phyloP scores from a whole-genome alignment of 768 basidiomycete genomes.

The Boletus rufocinnamomeus region DNA sequence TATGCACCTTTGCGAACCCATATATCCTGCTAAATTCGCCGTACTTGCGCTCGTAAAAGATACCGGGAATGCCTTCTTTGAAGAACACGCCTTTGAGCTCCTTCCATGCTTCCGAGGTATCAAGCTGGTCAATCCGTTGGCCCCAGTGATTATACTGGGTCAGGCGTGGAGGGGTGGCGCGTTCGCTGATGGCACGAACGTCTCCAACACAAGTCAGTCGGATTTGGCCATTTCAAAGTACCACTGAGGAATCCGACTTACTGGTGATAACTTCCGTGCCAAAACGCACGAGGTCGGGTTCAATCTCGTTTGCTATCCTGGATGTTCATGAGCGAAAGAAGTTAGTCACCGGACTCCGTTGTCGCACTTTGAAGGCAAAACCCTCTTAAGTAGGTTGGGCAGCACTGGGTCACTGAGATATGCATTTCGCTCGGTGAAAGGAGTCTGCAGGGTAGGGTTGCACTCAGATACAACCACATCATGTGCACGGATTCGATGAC shows the following conservation, averaged over 20 bases:
- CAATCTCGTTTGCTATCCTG: constrained; percentile 52
- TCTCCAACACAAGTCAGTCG: constrained; percentile 37
- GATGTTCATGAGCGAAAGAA: background rate
- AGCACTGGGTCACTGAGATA: constrained; percentile 65
- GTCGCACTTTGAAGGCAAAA: constrained; percentile 49
- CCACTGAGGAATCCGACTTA: constrained; percentile 28
- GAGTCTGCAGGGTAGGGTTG: constrained; percentile 38
- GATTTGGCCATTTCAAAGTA: background rate
- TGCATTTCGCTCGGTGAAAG: constrained; percentile 58
- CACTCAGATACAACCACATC: background rate
- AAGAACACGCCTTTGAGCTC: constrained; percentile 61
- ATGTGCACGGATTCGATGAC: constrained; percentile 12
- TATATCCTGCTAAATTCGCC: constrained; percentile 61
- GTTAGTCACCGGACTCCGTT: background rate
- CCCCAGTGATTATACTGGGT: constrained; percentile 80
- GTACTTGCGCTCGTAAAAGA: constrained; percentile 67
- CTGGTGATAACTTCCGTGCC: constrained; percentile 58
- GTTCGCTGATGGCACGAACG: constrained; percentile 50
- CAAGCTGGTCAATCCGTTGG: constrained; percentile 58
- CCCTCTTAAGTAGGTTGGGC: constrained; percentile 57
- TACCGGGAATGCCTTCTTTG: constrained; percentile 66
- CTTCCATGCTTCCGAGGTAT: constrained; percentile 76
- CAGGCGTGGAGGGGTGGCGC: constrained; percentile 51
- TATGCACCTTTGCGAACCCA: constrained; percentile 63
- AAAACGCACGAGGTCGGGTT: constrained; percentile 59